Percentiles rank a stretch among this genome's conserved stretches.
These are phyloP conservation scores for Clavispora phyllophila DNA, from an alignment of 805 yeast genomes.

Conservation along the genomic window DNA sequence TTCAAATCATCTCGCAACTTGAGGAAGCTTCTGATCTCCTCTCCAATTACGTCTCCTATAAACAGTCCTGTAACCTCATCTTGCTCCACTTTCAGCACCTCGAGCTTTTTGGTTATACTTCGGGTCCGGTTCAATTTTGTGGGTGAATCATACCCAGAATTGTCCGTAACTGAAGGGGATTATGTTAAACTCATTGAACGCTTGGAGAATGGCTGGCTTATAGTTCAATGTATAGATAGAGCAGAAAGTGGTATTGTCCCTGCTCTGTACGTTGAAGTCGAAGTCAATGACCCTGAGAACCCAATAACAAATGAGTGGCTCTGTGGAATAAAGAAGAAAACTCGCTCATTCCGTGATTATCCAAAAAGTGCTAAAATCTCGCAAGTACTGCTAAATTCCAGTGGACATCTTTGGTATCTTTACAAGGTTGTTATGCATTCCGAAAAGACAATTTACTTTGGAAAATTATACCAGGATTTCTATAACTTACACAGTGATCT, in stretches of 20 bases:
- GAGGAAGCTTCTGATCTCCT: constrained; percentile 23
- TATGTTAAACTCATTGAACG: constrained; percentile 28
- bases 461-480: constrained; percentile 34
- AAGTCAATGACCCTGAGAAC: constrained; percentile 30
- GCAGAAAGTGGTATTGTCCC: constrained; percentile 30
- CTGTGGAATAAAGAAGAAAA: constrained; percentile 6
- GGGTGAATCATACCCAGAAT: constrained; percentile 24
- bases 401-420: constrained; percentile 30
- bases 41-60: constrained; percentile 13
- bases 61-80: constrained; percentile 11
- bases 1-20: constrained; percentile 8
- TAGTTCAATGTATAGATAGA: constrained; percentile 25
- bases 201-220: constrained; percentile 39
- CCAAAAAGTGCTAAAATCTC: constrained; percentile 17
- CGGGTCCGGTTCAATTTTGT: constrained; percentile 27
- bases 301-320: constrained; percentile 33
- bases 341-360: neutral
- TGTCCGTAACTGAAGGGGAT: constrained; percentile 23
- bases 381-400: constrained; percentile 22
- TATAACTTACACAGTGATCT: constrained; percentile 24
- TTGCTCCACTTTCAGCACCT: neutral
- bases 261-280: constrained; percentile 35
- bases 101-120: constrained; percentile 21
- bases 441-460: constrained; percentile 18
- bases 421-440: constrained; percentile 20